These are phyloP conservation scores for Nothophytophthora sp. DNA, from an alignment of 352 stramenopile genomes.

Conservation along the genomic window DNA sequence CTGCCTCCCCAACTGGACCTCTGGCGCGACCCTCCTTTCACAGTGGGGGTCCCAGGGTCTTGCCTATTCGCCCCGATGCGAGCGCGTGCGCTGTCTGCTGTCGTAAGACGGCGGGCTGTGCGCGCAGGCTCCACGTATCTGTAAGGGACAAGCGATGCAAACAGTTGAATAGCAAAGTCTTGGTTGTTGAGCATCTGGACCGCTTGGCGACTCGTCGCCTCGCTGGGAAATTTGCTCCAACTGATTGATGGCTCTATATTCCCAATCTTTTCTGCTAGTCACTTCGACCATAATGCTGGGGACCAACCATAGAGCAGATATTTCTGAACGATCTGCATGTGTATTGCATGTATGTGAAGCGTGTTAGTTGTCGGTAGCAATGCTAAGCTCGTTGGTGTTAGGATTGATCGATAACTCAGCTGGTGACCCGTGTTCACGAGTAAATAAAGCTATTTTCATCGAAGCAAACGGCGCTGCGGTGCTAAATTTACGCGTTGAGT, in stretches of 20 bases:
- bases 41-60: slow-evolving; percentile 84
- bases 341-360: slow-evolving; percentile 1
- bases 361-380: too few relatives aligned
- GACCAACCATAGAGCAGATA: slow-evolving; percentile 92
- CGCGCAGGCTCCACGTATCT: slow-evolving; percentile 28
- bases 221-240: slow-evolving; percentile 81
- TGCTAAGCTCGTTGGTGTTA: neutral
- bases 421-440: too few relatives aligned
- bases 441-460: too few relatives aligned
- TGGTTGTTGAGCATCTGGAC: slow-evolving; percentile 83
- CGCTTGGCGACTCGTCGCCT: slow-evolving; percentile 37
- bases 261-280: slow-evolving; percentile 91
- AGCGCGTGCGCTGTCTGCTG: slow-evolving; percentile 17
- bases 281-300: slow-evolving; percentile 86
- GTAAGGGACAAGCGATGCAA: slow-evolving; percentile 91
- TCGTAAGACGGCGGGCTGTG: slow-evolving; percentile 11
- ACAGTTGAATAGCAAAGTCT: slow-evolving; percentile 92
- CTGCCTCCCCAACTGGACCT: slow-evolving; percentile 78
- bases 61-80: slow-evolving; percentile 78
- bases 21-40: slow-evolving; percentile 82
- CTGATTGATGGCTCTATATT: slow-evolving; percentile 92
- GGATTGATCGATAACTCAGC: too few relatives aligned
- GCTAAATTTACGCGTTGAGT: too few relatives aligned
- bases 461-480: too few relatives aligned
- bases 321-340: slow-evolving; percentile 9